phyloP scores from a whole-genome alignment of 768 basidiomycete species.

The Rhodotorula diobovata region DNA sequence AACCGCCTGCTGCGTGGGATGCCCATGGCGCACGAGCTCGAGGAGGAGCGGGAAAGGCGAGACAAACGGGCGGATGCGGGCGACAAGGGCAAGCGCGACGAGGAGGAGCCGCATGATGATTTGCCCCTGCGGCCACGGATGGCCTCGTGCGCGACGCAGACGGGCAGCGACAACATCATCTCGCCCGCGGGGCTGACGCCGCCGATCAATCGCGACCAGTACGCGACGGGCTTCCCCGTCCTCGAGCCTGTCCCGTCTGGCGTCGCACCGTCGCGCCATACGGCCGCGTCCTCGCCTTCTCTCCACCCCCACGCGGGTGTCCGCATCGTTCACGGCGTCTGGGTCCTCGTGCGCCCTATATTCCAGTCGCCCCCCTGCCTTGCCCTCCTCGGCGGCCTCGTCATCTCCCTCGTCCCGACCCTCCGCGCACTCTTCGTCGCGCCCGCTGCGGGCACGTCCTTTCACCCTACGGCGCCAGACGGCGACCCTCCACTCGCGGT shows the following conservation, averaged over 20 bases:
- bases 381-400: slow-evolving; percentile 56
- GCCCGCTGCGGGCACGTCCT: slow-evolving; percentile 45
- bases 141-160: background rate
- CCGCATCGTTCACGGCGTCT: background rate
- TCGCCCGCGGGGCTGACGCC: background rate
- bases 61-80: background rate
- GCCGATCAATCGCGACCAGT: background rate
- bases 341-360: slow-evolving; percentile 49
- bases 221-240: background rate
- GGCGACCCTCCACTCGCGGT: slow-evolving; percentile 65
- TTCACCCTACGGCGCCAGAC: slow-evolving; percentile 58
- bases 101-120: background rate
- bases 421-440: slow-evolving; percentile 62
- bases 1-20: slow-evolving; percentile 2
- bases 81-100: background rate
- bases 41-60: slow-evolving; percentile 3
- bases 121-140: background rate
- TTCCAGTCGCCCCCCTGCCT: slow-evolving; percentile 54
- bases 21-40: slow-evolving; percentile 30
- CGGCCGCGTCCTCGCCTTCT: slow-evolving; percentile 4
- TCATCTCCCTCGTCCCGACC: slow-evolving; percentile 57
- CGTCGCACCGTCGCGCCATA: background rate
- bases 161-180: background rate
- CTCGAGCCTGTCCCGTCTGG: slow-evolving; percentile 8
- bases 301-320: background rate